Evolutionary conservation across 2,329 filamentous ascomycete genomes (phyloP).

Genomic region (Fusarium armeniacum): DNA sequence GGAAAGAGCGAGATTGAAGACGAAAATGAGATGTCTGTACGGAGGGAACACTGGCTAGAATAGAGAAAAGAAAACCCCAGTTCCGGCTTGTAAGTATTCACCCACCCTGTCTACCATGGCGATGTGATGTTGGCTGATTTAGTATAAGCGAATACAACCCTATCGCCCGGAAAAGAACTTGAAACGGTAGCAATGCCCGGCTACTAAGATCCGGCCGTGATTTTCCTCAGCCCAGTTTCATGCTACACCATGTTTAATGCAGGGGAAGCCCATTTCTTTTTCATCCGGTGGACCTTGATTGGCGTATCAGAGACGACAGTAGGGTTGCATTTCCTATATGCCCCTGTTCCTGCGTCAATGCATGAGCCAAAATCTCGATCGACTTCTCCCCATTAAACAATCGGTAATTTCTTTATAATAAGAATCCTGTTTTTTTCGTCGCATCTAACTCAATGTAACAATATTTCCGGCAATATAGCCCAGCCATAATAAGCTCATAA

Average conservation of each 20-base stretch:
- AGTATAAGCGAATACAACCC: neutral
- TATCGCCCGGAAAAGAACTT: constrained; percentile 11
- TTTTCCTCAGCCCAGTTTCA: constrained; percentile 16
- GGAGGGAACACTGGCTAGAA: constrained; percentile 7
- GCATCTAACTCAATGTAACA: neutral
- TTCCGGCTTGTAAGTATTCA: neutral
- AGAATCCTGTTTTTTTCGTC: constrained; percentile 23
- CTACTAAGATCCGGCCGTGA: constrained; percentile 12
- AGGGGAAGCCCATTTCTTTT: constrained; percentile 18
- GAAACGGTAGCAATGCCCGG: constrained; percentile 20
- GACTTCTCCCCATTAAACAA: neutral
- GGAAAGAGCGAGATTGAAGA: neutral
- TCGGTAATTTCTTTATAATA: constrained; percentile 19
- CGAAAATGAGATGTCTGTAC: neutral
- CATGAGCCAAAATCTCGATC: constrained; percentile 30
- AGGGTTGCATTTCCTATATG: constrained; percentile 9
- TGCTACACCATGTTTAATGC: constrained; percentile 21
- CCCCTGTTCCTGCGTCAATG: constrained; percentile 28
- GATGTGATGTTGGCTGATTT: neutral
- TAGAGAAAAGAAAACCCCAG: constrained; percentile 22
- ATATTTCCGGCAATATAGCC: constrained; percentile 19
- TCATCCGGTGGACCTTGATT: neutral
- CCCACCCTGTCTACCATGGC: neutral
- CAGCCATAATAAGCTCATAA: constrained; percentile 17
- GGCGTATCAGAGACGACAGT: neutral